Evolutionary conservation across 2,329 filamentous ascomycete genomes (phyloP).

Genomic region (Fusarium paranaense): DNA sequence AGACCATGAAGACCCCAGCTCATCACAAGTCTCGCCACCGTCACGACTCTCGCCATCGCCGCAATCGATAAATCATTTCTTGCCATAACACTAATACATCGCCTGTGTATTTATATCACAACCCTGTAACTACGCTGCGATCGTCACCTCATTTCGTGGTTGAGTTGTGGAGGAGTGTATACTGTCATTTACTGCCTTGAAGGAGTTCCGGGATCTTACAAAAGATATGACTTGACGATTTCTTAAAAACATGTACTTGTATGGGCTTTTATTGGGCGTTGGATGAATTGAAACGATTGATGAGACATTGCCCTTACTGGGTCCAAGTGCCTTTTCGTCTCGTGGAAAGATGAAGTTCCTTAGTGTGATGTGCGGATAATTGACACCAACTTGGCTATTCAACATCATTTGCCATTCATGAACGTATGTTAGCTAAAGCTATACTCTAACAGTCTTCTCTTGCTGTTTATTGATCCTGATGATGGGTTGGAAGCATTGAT

Average conservation of each 20-base stretch:
- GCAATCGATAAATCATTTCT: neutral
- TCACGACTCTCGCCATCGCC: neutral
- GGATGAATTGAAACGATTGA: neutral
- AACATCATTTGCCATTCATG: neutral
- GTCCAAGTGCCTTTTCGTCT: neutral
- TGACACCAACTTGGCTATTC: neutral
- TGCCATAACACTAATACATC: neutral
- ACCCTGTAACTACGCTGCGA: neutral
- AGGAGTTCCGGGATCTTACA: neutral
- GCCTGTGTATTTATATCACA: neutral
- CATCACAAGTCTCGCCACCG: constrained; percentile 4
- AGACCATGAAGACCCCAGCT: constrained; percentile 14
- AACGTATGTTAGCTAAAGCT: neutral
- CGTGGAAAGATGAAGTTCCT: neutral
- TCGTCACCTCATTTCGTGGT: neutral
- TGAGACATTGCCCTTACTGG: neutral
- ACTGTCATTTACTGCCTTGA: neutral
- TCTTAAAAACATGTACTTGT: neutral
- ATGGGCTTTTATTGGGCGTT: neutral
- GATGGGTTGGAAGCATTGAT: neutral
- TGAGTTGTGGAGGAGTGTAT: neutral
- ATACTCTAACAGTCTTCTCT: neutral
- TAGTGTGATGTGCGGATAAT: neutral
- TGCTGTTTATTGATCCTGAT: neutral
- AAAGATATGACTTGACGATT: neutral